These are phyloP conservation scores for Camelina sativa DNA, from an alignment of 345 rosid species.

Conservation along the genomic window DNA sequence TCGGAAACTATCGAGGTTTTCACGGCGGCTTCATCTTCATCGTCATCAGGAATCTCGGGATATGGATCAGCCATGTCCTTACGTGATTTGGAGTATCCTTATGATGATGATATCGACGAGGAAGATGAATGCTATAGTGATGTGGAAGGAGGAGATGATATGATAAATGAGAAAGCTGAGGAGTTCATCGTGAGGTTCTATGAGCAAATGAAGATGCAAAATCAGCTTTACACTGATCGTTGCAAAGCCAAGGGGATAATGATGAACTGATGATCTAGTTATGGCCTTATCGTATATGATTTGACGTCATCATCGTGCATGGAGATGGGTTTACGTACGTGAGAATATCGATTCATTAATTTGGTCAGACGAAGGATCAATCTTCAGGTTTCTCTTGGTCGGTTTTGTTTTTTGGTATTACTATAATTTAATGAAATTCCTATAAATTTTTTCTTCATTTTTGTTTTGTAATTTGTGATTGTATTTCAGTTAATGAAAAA, in stretches of 20 bases:
- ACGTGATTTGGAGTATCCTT: constrained; percentile 33
- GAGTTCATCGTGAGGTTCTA: constrained; percentile 65
- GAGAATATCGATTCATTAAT: constrained; percentile 5
- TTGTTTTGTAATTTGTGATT: constrained; percentile 30
- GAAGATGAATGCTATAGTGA: constrained; percentile 32
- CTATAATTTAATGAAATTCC: not conserved
- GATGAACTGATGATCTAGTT: not conserved
- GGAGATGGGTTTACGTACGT: not conserved
- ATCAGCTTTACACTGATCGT: constrained; percentile 35
- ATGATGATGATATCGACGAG: constrained; percentile 33
- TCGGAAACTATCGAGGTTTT: constrained; percentile 37
- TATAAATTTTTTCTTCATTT: constrained; percentile 3
- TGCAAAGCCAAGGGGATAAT: constrained; percentile 33
- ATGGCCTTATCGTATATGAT: not conserved
- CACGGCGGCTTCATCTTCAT: constrained; percentile 39
- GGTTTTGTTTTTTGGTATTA: constrained; percentile 20
- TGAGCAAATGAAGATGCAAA: constrained; percentile 61
- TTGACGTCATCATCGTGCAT: constrained; percentile 16
- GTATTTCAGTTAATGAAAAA: constrained; percentile 20
- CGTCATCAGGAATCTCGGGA: constrained; percentile 40
- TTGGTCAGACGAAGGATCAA: constrained; percentile 3
- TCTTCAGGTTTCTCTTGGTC: constrained; percentile 27
- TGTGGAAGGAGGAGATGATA: constrained; percentile 54
- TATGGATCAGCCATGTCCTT: constrained; percentile 58
- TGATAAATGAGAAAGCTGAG: constrained; percentile 80